Evolutionary conservation across 2,329 filamentous ascomycete species (phyloP), one percentile per base, ranked within the genome.

Genomic region (Monilinia laxa): DNA sequence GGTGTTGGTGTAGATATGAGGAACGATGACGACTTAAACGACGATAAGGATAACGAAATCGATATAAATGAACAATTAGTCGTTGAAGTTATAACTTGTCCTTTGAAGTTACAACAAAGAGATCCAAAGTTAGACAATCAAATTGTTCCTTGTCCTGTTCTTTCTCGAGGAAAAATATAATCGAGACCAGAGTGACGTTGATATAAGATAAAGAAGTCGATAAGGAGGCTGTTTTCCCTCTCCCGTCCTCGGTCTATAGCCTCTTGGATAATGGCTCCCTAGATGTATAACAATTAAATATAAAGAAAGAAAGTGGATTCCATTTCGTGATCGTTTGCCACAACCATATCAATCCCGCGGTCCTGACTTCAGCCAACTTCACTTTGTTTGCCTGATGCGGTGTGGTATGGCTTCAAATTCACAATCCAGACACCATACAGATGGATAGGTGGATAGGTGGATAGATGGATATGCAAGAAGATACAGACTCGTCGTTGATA

Each of bases 21-120:
- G 63, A 59, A 49, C 18, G 23, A 49, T 45, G 64, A 47, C 28
- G 55, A 31, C 23, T 6, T 18, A 25, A 31, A 56, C 60, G 60
- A 45, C 54, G 49, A 69, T 64, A 68, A 69, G 67, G 65, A 20
- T 68, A 71, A 67, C 65, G 42, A 49, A 49, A 51, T 60, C 7
- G 57, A 23, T 35, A 59, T 28, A 66, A 68, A 67, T 67, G 71
- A 72, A 69, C 67, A 73, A 65, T 59, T 67, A 65, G 65, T 66
- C 57, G 63, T 20, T 14, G 6, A 20, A 9, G 45, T 45, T 14
- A 16, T 45, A 4, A 68, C 62, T 62, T 71, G 16, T 51, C 45
- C 72, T 73, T 75, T 73, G 72, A 73, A 72, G 68, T 70, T 71
- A 71, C 70, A 55, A 12, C 12, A n/a, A 63, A 55, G n/a, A 42